These are phyloP conservation scores for Rhododendron henanense DNA, from an alignment of 148 eudicot species.

Conservation along the genomic window DNA sequence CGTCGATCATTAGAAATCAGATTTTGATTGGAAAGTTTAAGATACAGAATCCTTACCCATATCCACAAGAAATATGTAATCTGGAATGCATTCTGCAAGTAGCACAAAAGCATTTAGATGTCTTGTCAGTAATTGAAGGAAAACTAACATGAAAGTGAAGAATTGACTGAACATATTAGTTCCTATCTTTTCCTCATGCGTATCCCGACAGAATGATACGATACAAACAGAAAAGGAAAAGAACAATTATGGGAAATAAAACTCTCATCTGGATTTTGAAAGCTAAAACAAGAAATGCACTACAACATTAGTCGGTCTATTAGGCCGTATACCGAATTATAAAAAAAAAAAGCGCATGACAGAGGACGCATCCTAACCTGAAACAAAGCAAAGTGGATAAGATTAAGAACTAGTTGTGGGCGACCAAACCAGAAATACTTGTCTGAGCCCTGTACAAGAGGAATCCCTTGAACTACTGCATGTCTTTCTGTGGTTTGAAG, in stretches of 20 bases:
- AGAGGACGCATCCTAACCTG: slow-evolving; percentile 43
- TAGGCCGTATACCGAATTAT: background rate
- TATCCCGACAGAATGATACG: background rate
- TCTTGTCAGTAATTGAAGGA: background rate
- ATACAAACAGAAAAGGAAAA: background rate
- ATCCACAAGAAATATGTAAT: slow-evolving; percentile 87
- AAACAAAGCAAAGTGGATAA: slow-evolving; percentile 75
- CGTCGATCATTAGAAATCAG: too few relatives aligned
- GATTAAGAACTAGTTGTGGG: slow-evolving; percentile 73
- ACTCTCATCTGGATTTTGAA: background rate
- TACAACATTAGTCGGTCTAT: background rate
- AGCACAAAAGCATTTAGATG: slow-evolving; percentile 6
- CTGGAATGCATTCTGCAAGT: slow-evolving; percentile 90
- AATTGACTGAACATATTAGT: background rate
- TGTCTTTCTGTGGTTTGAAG: slow-evolving; percentile 78
- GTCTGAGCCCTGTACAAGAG: slow-evolving; percentile 88
- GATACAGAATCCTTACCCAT: slow-evolving; percentile 45
- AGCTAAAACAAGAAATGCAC: background rate
- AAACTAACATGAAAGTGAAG: background rate
- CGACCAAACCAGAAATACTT: slow-evolving; percentile 75
- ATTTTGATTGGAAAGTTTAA: background rate
- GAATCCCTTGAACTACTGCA: slow-evolving; percentile 90
- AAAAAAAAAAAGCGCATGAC: background rate
- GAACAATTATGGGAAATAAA: background rate
- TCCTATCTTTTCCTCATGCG: background rate